These are phyloP conservation scores for Starmerella potacharoeniae DNA, from an alignment of 805 yeast genomes.

Conservation along the genomic window DNA sequence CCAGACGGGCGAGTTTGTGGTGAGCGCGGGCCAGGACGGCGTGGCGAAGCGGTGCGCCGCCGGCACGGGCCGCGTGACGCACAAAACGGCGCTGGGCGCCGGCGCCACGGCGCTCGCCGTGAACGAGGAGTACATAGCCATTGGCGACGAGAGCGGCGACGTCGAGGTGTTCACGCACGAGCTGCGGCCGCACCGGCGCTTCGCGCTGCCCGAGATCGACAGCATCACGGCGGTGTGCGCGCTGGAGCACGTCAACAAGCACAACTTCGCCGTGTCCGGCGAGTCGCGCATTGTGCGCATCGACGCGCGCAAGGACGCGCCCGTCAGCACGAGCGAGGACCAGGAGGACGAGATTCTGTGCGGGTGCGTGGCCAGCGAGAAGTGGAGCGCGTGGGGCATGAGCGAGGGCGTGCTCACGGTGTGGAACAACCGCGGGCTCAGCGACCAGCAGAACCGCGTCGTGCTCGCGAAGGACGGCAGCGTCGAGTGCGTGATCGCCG, in stretches of 20 bases:
- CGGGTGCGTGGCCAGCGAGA: conserved; percentile 53
- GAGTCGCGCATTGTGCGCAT: conserved; percentile 69
- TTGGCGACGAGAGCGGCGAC: conserved; percentile 60
- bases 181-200: conserved; percentile 39
- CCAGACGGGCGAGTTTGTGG: conserved; percentile 45
- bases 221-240: conserved; percentile 43
- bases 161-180: conserved; percentile 50
- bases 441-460: conserved; percentile 70
- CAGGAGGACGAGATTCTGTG: conserved; percentile 89
- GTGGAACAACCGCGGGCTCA: conserved; percentile 56
- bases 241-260: conserved; percentile 53
- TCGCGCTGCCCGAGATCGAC: conserved; percentile 57
- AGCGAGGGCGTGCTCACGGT: conserved; percentile 80
- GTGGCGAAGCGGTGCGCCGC: conserved; percentile 63
- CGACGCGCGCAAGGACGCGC: conserved; percentile 62
- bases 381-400: conserved; percentile 68
- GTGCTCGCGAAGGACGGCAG: conserved; percentile 54
- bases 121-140: conserved; percentile 27
- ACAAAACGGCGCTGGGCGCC: conserved; percentile 34
- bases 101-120: conserved; percentile 24
- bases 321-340: conserved; percentile 57
- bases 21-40: conserved; percentile 68
- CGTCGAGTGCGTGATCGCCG: conserved; percentile 53
- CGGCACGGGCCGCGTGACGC: conserved; percentile 62
- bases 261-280: conserved; percentile 71